Percentiles rank a stretch among this genome's conserved stretches.
phyloP scores from a whole-genome alignment of 1,284 basidiomycete species.

The Neolentinus lepideus region DNA sequence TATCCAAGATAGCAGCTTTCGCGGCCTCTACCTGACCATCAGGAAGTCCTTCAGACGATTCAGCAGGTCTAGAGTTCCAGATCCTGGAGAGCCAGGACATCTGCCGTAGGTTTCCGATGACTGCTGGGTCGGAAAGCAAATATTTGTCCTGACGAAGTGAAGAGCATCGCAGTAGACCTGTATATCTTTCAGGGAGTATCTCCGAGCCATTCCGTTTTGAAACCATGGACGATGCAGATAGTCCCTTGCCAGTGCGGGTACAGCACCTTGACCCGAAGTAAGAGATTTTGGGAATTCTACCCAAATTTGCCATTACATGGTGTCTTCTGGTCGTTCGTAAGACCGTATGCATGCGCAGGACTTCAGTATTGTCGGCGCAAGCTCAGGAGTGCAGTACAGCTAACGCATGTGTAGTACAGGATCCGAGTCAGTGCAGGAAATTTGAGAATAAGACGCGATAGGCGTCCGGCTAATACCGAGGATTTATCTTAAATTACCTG shows the following conservation, averaged over 20 bases:
- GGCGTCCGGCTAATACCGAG: too few species aligned
- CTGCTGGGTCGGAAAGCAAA: not conserved
- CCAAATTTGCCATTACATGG: constrained; percentile 35
- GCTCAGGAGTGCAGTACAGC: not conserved
- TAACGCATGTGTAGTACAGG: not conserved
- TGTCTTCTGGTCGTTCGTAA: constrained; percentile 24
- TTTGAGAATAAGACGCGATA: too few species aligned
- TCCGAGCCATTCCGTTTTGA: too few species aligned
- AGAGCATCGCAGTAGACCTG: too few species aligned
- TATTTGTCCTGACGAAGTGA: too few species aligned
- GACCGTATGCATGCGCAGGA: constrained; percentile 44
- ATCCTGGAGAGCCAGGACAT: constrained; percentile 22
- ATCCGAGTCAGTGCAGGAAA: not conserved
- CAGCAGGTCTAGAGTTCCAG: constrained; percentile 11
- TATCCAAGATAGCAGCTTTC: constrained; percentile 67
- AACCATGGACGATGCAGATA: too few species aligned
- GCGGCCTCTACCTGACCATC: constrained; percentile 62
- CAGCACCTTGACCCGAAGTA: not conserved
- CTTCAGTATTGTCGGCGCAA: constrained; percentile 1
- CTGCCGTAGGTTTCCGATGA: not conserved
- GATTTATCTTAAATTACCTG: too few species aligned
- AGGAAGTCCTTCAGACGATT: constrained; percentile 20
- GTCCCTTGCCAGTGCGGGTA: too few species aligned
- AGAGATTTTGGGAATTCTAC: constrained; percentile 3
- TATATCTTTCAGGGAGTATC: too few species aligned